Conservation (phyloP, 345 rosid species). For the Rubroshorea leprosula region DNA sequence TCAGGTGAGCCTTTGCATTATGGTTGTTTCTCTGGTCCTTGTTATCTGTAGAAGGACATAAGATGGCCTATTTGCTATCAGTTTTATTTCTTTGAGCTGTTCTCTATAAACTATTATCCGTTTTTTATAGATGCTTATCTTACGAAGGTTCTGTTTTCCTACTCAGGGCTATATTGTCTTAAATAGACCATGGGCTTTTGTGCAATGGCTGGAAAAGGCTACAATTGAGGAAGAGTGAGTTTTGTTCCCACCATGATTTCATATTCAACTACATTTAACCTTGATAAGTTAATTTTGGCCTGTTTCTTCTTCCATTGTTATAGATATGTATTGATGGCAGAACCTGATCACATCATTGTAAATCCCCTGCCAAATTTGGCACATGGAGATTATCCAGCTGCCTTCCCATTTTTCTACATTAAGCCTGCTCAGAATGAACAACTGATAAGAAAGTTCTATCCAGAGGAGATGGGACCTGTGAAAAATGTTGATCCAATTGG, state of each 20-base stretch:
- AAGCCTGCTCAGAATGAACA: slow-evolving; percentile 53
- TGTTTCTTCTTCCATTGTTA: slow-evolving; percentile 18
- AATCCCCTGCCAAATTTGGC: slow-evolving; percentile 83
- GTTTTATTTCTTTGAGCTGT: background rate
- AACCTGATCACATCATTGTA: slow-evolving; percentile 86
- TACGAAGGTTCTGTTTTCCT: slow-evolving; percentile 3
- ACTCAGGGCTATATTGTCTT: slow-evolving; percentile 92
- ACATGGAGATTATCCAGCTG: slow-evolving; percentile 63
- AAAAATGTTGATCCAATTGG: slow-evolving; percentile 77
- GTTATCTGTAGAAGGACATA: background rate
- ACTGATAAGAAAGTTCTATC: slow-evolving; percentile 62
- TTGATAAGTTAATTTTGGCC: slow-evolving; percentile 9
- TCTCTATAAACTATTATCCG: too few relatives aligned
- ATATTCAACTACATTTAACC: background rate
- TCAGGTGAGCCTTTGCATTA: too few relatives aligned
- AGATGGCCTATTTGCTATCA: background rate
- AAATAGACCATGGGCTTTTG: slow-evolving; percentile 98
- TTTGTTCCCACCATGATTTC: slow-evolving; percentile 8
- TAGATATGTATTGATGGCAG: slow-evolving; percentile 90
- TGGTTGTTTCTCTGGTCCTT: background rate
- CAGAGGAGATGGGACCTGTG: slow-evolving; percentile 66
- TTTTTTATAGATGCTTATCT: too few relatives aligned
- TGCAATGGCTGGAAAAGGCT: slow-evolving; percentile 92
- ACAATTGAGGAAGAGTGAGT: slow-evolving; percentile 89
- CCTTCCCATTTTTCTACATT: slow-evolving; percentile 87